Base-by-base conservation (phyloP, 805 yeast genomes). In the Kluyveromyces starmeri region DNA sequence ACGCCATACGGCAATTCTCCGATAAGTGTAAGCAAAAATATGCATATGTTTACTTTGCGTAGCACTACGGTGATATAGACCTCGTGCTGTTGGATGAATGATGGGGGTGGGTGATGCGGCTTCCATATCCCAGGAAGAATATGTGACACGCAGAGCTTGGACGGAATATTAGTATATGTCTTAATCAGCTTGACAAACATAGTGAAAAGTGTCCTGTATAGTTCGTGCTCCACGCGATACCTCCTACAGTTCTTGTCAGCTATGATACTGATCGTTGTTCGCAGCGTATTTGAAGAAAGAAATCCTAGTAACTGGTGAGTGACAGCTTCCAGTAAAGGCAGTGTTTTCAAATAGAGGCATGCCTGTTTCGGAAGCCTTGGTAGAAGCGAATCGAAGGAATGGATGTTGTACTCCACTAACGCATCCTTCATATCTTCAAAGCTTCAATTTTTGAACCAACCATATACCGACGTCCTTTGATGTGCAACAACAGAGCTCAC, bases 1-100 rank as follows among this genome's bases (percentile, higher is more conserved):
- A 92, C 85, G 1, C 96, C 97, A 29, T 83, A 79, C 41, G 84
- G 92, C 34, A 82, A 71, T 12, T 83, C 68, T 31, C 95, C 95
- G 39, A 88, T 67, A 1, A 92, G 74, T 0, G 96, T 92, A n/a
- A 86, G 71, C 26, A 86, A 62, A 51, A 85, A 92, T 0, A 95
- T 85, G 0, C 95, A 83, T 43, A 92, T 59, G 48, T 92, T 92
- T 1, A 86, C 83, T 46, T 89, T 83, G 39, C 94, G 75, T 21
- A 89, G 57, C 0, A 92, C 77, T 2, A 53, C 43, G 19, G 48
- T 40, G 23, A 56, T 53, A 28, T 42, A 53, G 2, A 49, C 78
- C 45, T 77, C 84, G 39, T 75, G 70, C 34, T 73, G 75, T 42
- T 67, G 65, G 44, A 78, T 63, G 51, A 77, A 65, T 18, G 63